phyloP scores from a whole-genome alignment of 345 rosid species.

The Gossypium raimondii region DNA sequence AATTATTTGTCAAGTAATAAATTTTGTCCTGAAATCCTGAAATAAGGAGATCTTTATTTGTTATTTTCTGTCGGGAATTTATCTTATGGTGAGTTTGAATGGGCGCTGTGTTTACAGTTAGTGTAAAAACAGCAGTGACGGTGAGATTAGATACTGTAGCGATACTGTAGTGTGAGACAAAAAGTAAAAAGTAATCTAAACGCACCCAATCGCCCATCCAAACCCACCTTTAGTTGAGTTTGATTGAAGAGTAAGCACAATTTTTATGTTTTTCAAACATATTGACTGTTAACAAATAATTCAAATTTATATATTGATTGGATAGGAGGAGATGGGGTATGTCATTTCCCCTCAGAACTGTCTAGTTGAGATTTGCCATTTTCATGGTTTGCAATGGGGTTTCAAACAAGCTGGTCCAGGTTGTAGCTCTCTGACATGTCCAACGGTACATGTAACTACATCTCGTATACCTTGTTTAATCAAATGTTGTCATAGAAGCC shows the following conservation, averaged over 20 bases:
- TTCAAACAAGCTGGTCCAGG: slow-evolving; percentile 23
- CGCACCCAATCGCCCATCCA: too few species aligned
- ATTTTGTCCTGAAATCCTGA: not conserved
- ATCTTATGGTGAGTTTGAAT: too few species aligned
- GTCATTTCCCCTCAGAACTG: slow-evolving; percentile 32
- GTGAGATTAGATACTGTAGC: too few species aligned
- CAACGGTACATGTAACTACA: slow-evolving; percentile 12
- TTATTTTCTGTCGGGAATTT: not conserved
- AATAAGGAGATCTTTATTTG: not conserved
- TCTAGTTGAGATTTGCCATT: slow-evolving; percentile 29
- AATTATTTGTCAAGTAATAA: not conserved
- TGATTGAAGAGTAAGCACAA: slow-evolving; percentile 7
- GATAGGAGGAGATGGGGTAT: slow-evolving; percentile 38
- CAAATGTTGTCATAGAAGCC: slow-evolving; percentile 11
- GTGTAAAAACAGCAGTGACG: too few species aligned
- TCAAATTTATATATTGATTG: slow-evolving; percentile 9
- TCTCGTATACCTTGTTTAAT: slow-evolving; percentile 14
- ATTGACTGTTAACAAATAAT: not conserved
- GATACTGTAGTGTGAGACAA: too few species aligned
- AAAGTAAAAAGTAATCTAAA: too few species aligned
- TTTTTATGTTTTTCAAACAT: not conserved
- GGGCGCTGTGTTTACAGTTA: too few species aligned
- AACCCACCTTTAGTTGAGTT: not conserved
- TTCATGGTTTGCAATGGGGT: slow-evolving; percentile 23
- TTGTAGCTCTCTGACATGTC: slow-evolving; percentile 3